A percentile compares a stretch with the other conserved stretches of the same genome.
These are phyloP conservation scores for Bothriochloa decipiens DNA, from an alignment of 176 grass and related monocot genomes.

Conservation along the genomic window DNA sequence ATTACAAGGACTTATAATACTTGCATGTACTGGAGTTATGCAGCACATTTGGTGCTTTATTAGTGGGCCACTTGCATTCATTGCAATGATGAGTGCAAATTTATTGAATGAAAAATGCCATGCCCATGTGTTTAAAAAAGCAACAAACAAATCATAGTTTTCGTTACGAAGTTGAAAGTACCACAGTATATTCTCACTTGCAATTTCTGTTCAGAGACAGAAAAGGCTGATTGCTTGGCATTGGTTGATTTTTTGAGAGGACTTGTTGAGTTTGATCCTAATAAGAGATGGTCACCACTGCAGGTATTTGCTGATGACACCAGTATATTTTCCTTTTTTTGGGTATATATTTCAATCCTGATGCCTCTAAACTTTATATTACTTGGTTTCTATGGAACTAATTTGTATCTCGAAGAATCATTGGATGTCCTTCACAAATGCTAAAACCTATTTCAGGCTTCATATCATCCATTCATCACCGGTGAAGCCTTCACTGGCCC, in stretches of 20 bases:
- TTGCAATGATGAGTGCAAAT: conserved; percentile 5
- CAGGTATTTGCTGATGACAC: conserved; percentile 71
- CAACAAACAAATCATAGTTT: not conserved
- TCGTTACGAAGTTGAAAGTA: conserved; percentile 19
- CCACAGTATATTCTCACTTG: conserved; percentile 31
- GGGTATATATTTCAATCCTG: not conserved
- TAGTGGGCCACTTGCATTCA: conserved; percentile 16
- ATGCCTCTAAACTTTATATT: conserved; percentile 19
- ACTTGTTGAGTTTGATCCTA: conserved; percentile 95
- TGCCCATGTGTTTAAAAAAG: not conserved
- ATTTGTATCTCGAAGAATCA: conserved; percentile 39
- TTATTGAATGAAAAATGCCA: conserved; percentile 31
- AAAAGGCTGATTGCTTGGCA: conserved; percentile 74
- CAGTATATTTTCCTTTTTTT: conserved; percentile 2
- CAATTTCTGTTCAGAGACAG: conserved; percentile 50
- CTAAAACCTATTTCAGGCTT: conserved; percentile 71
- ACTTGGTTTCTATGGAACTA: conserved; percentile 21
- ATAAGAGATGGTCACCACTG: conserved; percentile 91
- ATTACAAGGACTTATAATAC: conserved; percentile 32
- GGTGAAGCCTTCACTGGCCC: conserved; percentile 80
- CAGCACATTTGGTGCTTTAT: not conserved
- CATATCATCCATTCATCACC: conserved; percentile 95
- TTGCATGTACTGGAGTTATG: conserved; percentile 8
- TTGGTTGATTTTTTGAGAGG: conserved; percentile 99
- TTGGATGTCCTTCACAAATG: conserved; percentile 37